phyloP scores from a whole-genome alignment of 208 protist species.

The Balamuthia mandrillaris region DNA sequence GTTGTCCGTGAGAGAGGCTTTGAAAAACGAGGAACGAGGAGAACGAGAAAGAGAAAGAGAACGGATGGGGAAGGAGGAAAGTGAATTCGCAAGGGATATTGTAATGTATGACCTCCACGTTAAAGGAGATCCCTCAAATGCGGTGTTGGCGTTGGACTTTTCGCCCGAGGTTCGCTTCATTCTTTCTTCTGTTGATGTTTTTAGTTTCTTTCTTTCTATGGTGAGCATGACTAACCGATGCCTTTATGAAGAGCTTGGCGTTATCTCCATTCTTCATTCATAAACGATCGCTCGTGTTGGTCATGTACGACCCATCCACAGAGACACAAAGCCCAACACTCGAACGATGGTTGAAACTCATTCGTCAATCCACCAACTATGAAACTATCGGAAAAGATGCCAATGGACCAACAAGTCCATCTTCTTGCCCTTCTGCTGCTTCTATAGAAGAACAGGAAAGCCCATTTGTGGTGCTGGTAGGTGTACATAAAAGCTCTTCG shows the following conservation, averaged over 20 bases:
- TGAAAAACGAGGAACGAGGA: too few relatives aligned
- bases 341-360: not conserved
- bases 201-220: not conserved
- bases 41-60: too few relatives aligned
- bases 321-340: not conserved
- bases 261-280: constrained; percentile 6
- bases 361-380: not conserved
- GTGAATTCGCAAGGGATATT: too few relatives aligned
- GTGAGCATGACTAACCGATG: not conserved
- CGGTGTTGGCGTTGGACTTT: not conserved
- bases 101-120: constrained; percentile 17
- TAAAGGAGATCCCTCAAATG: not conserved
- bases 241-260: not conserved
- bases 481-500: too few relatives aligned
- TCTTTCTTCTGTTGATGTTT: not conserved
- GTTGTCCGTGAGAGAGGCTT: too few relatives aligned
- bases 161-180: not conserved
- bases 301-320: not conserved
- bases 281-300: not conserved
- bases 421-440: too few relatives aligned
- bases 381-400: not conserved
- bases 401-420: too few relatives aligned
- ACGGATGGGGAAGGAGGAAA: too few relatives aligned
- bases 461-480: too few relatives aligned
- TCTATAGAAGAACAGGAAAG: too few relatives aligned